Percentiles rank a stretch among this genome's conserved stretches.
Evolutionary conservation across 768 basidiomycete genomes (phyloP).

Genomic region (Lactarius hengduanensis): DNA sequence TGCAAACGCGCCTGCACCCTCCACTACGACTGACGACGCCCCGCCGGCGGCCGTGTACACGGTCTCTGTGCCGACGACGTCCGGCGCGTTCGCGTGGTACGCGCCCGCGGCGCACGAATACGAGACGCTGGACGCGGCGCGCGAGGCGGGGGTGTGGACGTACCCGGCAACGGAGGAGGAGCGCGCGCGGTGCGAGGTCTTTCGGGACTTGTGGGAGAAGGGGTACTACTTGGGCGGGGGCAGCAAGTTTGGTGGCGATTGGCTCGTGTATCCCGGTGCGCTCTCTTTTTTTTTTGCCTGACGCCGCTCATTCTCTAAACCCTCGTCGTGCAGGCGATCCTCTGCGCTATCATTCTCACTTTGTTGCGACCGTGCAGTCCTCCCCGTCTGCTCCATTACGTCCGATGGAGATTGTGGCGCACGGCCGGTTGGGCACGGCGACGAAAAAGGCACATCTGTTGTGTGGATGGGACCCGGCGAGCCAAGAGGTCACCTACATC

Average conservation of each 20-base stretch:
- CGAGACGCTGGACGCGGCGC: slow-evolving; percentile 57
- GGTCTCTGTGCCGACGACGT: slow-evolving; percentile 65
- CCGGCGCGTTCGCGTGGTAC: slow-evolving; percentile 71
- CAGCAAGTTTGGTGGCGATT: slow-evolving; percentile 94
- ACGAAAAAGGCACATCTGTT: slow-evolving; percentile 95
- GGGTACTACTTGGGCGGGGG: slow-evolving; percentile 88
- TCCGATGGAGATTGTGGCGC: slow-evolving; percentile 95
- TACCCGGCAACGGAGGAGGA: slow-evolving; percentile 68
- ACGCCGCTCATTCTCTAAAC: too few species aligned
- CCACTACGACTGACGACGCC: background rate
- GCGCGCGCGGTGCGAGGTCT: slow-evolving; percentile 75
- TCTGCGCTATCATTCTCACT: slow-evolving; percentile 95
- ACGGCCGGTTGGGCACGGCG: slow-evolving; percentile 92
- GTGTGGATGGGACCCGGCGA: slow-evolving; percentile 82
- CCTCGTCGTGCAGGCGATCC: slow-evolving; percentile 67
- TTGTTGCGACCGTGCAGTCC: slow-evolving; percentile 78
- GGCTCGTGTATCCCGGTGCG: slow-evolving; percentile 92
- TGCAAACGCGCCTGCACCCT: too few species aligned
- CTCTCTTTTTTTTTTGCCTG: too few species aligned
- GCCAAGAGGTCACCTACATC: slow-evolving; percentile 63
- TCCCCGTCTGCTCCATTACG: slow-evolving; percentile 57
- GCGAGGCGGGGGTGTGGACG: slow-evolving; percentile 68
- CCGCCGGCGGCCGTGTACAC: slow-evolving; percentile 40
- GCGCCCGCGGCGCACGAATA: slow-evolving; percentile 44
- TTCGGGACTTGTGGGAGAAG: slow-evolving; percentile 75